Conservation (phyloP, 345 rosid species). For the Cardamine resedifolia region DNA sequence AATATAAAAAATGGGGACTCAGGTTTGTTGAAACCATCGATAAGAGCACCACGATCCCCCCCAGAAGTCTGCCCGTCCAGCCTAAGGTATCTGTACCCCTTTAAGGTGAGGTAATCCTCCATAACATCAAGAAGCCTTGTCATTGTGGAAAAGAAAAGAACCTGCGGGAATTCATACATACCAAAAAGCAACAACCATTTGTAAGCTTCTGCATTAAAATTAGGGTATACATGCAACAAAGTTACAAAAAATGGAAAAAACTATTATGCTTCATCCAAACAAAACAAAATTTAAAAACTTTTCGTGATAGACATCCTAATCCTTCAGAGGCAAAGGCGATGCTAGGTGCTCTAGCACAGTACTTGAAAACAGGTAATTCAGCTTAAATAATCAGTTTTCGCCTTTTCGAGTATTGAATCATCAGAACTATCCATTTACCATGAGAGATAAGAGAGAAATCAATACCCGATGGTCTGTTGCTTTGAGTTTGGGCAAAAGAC, state of each 20-base stretch:
- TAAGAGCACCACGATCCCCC: constrained; percentile 81
- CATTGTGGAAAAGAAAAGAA: constrained; percentile 93
- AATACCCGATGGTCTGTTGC: constrained; percentile 90
- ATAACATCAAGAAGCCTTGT: constrained; percentile 91
- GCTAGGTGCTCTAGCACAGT: neutral
- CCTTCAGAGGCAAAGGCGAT: neutral
- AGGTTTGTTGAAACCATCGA: constrained; percentile 63
- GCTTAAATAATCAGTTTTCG: neutral
- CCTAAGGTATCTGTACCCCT: constrained; percentile 75
- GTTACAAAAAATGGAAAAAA: neutral
- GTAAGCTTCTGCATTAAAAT: neutral
- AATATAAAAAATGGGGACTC: constrained; percentile 78
- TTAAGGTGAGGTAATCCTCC: constrained; percentile 79
- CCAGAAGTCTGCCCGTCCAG: constrained; percentile 82
- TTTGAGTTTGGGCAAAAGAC: constrained; percentile 75
- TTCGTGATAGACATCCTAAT: neutral
- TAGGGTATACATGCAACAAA: neutral
- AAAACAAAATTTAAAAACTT: neutral
- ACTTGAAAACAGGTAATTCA: neutral
- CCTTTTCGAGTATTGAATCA: neutral
- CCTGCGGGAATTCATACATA: constrained; percentile 6
- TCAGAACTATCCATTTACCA: neutral
- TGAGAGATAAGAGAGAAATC: neutral
- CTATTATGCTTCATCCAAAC: neutral
- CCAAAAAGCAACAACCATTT: neutral